A percentile compares a stretch with the other conserved stretches of the same genome.
These are phyloP conservation scores for Hyaloperonospora brassicae DNA, from an alignment of 352 stramenopile species.

Conservation along the genomic window DNA sequence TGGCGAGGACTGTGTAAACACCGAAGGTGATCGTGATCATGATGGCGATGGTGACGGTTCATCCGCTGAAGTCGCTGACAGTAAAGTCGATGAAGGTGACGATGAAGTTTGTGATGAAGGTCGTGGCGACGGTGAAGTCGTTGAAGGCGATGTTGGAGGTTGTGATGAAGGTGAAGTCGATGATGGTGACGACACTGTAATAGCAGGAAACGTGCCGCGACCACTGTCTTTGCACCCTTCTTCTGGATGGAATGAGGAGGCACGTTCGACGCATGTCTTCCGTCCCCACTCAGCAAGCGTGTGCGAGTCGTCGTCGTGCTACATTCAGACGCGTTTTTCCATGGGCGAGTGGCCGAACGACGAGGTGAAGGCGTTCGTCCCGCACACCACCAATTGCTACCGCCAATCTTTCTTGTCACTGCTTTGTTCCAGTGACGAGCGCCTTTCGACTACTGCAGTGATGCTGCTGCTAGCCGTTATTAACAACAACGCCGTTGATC, in stretches of 20 bases:
- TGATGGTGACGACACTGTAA: constrained; percentile 8
- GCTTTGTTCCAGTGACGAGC: constrained; percentile 53
- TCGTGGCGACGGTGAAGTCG: too few relatives aligned
- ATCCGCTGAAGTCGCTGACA: too few relatives aligned
- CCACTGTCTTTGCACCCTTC: constrained; percentile 12
- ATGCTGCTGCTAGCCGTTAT: constrained; percentile 55
- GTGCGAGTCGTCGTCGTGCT: constrained; percentile 64
- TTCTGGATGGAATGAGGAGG: constrained; percentile 27
- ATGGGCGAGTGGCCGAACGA: constrained; percentile 73
- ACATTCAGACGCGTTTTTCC: constrained; percentile 67
- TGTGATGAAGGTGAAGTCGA: constrained; percentile 14
- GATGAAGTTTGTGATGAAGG: too few relatives aligned
- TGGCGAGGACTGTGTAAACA: too few relatives aligned
- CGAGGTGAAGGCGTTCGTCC: constrained; percentile 54
- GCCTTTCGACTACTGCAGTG: constrained; percentile 49
- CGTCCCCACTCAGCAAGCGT: constrained; percentile 39
- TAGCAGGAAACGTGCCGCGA: constrained; percentile 9
- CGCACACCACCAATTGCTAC: constrained; percentile 41
- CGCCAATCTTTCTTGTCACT: constrained; percentile 55
- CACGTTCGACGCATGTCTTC: constrained; percentile 39
- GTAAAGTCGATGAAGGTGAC: too few relatives aligned
- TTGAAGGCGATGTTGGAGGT: too few relatives aligned
- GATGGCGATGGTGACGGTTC: too few relatives aligned
- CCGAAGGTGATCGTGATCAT: too few relatives aligned
- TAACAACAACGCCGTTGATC: constrained; percentile 56